Conservation (phyloP, 2,329 filamentous ascomycete species). For the Ilyonectria sp. region DNA sequence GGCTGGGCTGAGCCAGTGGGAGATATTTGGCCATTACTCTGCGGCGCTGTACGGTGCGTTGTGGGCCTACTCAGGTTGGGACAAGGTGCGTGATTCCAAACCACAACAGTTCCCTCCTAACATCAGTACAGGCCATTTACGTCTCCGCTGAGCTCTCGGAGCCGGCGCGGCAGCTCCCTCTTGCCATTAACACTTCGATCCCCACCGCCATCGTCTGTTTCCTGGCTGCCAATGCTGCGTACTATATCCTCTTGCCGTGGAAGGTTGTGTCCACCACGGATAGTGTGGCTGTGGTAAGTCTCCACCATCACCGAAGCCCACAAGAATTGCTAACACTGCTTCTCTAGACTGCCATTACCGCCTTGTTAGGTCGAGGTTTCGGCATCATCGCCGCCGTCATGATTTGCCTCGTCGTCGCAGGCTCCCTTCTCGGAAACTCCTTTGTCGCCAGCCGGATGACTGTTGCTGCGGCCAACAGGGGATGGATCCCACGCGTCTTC, state of each 20-base stretch:
- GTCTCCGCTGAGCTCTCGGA: conserved; percentile 67
- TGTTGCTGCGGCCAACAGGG: conserved; percentile 68
- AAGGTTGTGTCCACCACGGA: conserved; percentile 70
- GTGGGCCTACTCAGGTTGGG: conserved; percentile 78
- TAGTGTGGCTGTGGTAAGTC: conserved; percentile 73
- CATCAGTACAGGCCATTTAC: conserved; percentile 63
- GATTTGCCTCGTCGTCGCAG: conserved; percentile 73
- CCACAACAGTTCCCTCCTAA: background rate
- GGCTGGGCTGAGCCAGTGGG: conserved; percentile 66
- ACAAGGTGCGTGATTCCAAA: conserved; percentile 64
- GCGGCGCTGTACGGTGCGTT: conserved; percentile 74
- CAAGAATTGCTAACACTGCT: background rate
- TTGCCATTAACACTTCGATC: conserved; percentile 73
- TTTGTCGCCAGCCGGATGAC: conserved; percentile 75
- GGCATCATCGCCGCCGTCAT: conserved; percentile 69
- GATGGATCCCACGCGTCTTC: conserved; percentile 65
- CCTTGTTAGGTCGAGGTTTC: conserved; percentile 67
- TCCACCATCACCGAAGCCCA: background rate
- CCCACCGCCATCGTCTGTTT: conserved; percentile 73
- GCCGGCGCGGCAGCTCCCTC: conserved; percentile 69
- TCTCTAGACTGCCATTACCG: conserved; percentile 67
- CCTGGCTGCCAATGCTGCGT: conserved; percentile 72
- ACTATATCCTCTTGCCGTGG: conserved; percentile 76
- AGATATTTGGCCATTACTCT: conserved; percentile 72
- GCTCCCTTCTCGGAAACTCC: conserved; percentile 74